These are phyloP conservation scores for Coniferiporia sulphurascens DNA, from an alignment of 1,284 basidiomycete species.

Conservation along the genomic window DNA sequence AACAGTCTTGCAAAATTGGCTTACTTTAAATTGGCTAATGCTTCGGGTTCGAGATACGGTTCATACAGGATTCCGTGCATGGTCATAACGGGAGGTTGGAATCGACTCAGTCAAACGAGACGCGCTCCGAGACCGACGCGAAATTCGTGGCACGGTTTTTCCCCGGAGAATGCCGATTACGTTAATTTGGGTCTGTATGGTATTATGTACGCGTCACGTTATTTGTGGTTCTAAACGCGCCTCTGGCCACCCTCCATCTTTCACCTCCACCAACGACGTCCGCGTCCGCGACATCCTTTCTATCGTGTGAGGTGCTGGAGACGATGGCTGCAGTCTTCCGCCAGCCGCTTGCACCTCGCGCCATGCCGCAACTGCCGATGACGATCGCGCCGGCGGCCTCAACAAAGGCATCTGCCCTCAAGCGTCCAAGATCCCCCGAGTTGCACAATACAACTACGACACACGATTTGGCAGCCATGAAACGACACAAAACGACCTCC, in stretches of 20 bases:
- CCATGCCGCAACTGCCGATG: background rate
- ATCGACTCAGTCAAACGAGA: background rate
- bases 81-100: conserved; percentile 6
- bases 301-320: background rate
- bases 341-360: conserved; percentile 16
- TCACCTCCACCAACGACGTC: conserved; percentile 4
- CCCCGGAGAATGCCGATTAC: background rate
- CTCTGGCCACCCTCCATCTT: conserved; percentile 1
- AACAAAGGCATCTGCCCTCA: conserved; percentile 10
- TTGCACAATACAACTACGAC: background rate
- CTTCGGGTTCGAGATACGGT: conserved; percentile 16
- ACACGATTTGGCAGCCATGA: background rate
- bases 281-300: conserved; percentile 12
- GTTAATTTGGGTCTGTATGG: background rate
- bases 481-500: conserved; percentile 9
- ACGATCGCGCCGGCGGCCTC: background rate
- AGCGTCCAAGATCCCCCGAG: conserved; percentile 22
- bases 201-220: conserved; percentile 17
- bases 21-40: conserved; percentile 17
- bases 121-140: background rate
- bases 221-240: conserved; percentile 6
- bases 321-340: conserved; percentile 19
- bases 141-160: background rate
- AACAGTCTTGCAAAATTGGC: no score
- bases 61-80: conserved; percentile 15